Evolutionary conservation across 139 green algal species (phyloP).

Genomic region (Volvox africanus): DNA sequence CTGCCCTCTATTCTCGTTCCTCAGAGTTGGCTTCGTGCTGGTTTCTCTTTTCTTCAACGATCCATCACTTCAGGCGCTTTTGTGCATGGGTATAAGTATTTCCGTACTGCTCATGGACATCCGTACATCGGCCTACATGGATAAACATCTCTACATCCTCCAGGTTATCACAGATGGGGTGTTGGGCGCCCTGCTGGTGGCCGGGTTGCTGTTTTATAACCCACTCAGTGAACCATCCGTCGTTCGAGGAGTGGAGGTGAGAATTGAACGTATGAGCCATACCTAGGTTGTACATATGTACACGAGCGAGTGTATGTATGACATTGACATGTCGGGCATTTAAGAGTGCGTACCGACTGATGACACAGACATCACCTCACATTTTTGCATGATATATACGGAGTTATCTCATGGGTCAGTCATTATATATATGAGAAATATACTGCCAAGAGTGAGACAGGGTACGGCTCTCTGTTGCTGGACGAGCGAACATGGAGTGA

Average conservation of each 20-base stretch:
- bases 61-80: conserved; percentile 22
- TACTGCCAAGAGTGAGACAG: no score
- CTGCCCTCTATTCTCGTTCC: no score
- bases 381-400: no score
- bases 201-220: conserved; percentile 52
- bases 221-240: conserved; percentile 1
- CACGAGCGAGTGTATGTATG: no score
- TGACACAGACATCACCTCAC: no score
- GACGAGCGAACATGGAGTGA: no score
- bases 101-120: conserved; percentile 40
- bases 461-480: no score
- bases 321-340: no score
- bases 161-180: neutral
- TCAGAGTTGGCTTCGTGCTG: conserved; percentile 15
- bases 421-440: no score
- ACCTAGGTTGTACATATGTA: neutral
- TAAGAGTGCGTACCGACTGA: no score
- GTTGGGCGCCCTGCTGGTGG: conserved; percentile 28
- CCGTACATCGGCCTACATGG: conserved; percentile 27
- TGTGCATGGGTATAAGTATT: conserved; percentile 26
- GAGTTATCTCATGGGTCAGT: no score
- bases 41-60: conserved; percentile 22
- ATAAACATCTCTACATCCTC: conserved; percentile 31
- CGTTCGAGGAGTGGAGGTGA: neutral
- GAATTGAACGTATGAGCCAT: neutral